Evolutionary conservation across 1,284 basidiomycete species (phyloP), one percentile per base, ranked within the genome.

Genomic region (Puccinia coronata): DNA sequence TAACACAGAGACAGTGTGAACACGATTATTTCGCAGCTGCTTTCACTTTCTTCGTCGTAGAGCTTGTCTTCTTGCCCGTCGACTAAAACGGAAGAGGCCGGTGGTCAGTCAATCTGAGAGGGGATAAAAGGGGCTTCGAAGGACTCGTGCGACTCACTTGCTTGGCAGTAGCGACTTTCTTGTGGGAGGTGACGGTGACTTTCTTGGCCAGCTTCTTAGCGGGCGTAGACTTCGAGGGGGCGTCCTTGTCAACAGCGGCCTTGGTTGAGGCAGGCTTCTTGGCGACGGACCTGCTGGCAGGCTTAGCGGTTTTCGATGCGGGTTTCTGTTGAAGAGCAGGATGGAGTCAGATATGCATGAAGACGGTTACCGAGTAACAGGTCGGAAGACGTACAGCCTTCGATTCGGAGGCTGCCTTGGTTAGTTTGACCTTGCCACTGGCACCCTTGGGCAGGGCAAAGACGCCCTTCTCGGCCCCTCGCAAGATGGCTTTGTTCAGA

Each of bases 391-490:
- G n/a, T n/a, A n/a, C n/a, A 34, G 36, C 41, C 28, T 81, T 79
- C 0, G 65, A 11, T 39, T 31, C 34, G 11, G 43, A 41, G 55
- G 53, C 43, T 34, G 74, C n/a, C 36, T 77, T 76, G 61, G 39
- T 70, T 36, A 83, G 28, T 77, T 81, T 83, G 78, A 84, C 80
- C 72, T 84, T 84, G 51, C 84, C 84, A 36, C 72, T 36, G 12
- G 74, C 41, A 0, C 84, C 84, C 43, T 83, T 83, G 14, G 84
- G 84, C 12, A 83, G 79, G 11, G 73, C 49, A 49, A 84, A 83
- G 25, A 61, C 55, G 16, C 83, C 83, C 31, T 82, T 82, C 25
- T 83, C 82, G 43, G 61, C 61, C 4, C 83, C 84, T 49, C 43
- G 70, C 36, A 41, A 12, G 36, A 81, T 73, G 14, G 79, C 79